Evolutionary conservation across 495 filamentous ascomycete genomes (phyloP), one percentile per base, ranked within the genome.

Genomic region (Penicillium dipodomyicola): DNA sequence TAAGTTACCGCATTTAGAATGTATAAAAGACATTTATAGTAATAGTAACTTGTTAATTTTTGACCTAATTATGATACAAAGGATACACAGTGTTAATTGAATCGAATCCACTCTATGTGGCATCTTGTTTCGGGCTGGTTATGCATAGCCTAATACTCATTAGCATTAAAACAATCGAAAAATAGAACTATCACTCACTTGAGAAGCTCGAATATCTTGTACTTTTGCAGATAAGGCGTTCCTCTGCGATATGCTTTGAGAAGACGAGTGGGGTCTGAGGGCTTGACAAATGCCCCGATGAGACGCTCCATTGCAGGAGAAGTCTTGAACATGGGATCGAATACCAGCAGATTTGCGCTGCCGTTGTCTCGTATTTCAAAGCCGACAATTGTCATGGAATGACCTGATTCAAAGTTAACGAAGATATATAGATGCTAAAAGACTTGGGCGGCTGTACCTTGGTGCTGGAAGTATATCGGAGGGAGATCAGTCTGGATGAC

Each of bases 301-400:
- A 88, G 65, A 30, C 79, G 79, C 20, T 74, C 76, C 57, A 96
- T 81, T 6, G 72, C 80, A 2, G 79, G 72, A 1, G 88, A 81
- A 33, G 91, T 87, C 47, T 84, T 83, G 67, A 90, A 93, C 75
- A 88, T 88, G 1, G 94, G 91, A 70, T 97, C 94, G 63, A 96
- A 96, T 19, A 96, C 87, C 4, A 98, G 72, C 9, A 98, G 71
- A 59, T 89, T 87, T 48, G 81, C 79, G 30, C 72, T 71, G 30
- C 91, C 91, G 56, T 87, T 80, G 32, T 68, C 76, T 9, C 79
- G 80, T 25, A 80, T 78, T 65, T 97, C 92, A 37, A 96, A 80
- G 1, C 94, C 94, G 51, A 98, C 78, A 41, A 97, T 92, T 1
- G 92, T 97, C 74, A 96, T 79, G 5, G 92, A 96, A 65, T 98